phyloP scores from a whole-genome alignment of 352 stramenopile species.

The Peronospora belbahrii region DNA sequence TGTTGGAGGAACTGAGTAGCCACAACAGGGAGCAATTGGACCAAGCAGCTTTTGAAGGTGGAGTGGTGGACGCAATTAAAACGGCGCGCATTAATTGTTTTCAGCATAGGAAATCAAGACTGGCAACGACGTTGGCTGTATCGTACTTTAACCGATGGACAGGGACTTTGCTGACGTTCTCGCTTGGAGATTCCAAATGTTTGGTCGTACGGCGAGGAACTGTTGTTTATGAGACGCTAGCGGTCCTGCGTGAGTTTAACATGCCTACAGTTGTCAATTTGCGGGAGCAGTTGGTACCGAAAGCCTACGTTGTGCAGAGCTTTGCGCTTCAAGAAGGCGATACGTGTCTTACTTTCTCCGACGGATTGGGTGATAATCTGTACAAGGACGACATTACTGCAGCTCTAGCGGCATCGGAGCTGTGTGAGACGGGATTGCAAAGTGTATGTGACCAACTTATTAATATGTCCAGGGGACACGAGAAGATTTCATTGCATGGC shows the following conservation, averaged over 20 bases:
- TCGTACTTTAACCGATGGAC: constrained; percentile 70
- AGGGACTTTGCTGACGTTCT: constrained; percentile 55
- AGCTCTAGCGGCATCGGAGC: constrained; percentile 13
- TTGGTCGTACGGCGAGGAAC: constrained; percentile 44
- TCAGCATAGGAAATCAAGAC: constrained; percentile 49
- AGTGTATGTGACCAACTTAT: constrained; percentile 53
- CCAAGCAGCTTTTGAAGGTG: constrained; percentile 35
- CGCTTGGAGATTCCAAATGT: constrained; percentile 70
- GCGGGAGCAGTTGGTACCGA: constrained; percentile 29
- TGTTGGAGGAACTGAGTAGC: constrained; percentile 52
- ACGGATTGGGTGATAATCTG: constrained; percentile 72
- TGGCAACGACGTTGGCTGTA: constrained; percentile 62
- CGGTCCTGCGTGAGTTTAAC: constrained; percentile 73
- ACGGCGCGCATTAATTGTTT: too few species aligned
- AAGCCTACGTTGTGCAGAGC: constrained; percentile 71
- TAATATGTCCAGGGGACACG: constrained; percentile 30
- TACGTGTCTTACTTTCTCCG: constrained; percentile 77
- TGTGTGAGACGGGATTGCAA: too few species aligned
- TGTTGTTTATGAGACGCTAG: constrained; percentile 63
- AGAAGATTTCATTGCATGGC: constrained; percentile 7
- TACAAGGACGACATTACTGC: constrained; percentile 67
- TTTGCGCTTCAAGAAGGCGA: too few species aligned
- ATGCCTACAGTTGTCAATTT: constrained; percentile 72
- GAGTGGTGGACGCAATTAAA: too few species aligned
- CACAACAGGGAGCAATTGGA: constrained; percentile 38